Conservation (phyloP, 2,329 filamentous ascomycete species). For the Botrytis porri region DNA sequence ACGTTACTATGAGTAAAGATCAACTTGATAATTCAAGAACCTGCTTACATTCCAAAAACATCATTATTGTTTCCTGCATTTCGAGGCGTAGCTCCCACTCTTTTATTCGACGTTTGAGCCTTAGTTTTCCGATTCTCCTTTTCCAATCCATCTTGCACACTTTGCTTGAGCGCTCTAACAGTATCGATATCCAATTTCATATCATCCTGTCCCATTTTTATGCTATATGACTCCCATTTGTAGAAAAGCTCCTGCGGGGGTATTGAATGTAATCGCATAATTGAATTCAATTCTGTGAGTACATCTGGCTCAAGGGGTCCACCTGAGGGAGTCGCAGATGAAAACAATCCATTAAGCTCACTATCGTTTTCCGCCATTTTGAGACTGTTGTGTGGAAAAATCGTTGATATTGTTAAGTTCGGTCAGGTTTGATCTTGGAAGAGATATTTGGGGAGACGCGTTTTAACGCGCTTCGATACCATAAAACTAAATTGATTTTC, state of each 20-base stretch:
- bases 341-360: slow-evolving; percentile 35
- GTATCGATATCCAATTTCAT: slow-evolving; percentile 67
- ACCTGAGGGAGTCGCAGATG: slow-evolving; percentile 23
- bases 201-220: slow-evolving; percentile 86
- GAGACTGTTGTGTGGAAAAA: neutral
- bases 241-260: slow-evolving; percentile 85
- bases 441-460: slow-evolving; percentile 19
- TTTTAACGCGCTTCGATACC: slow-evolving; percentile 8
- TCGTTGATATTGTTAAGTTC: neutral
- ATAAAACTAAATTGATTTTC: slow-evolving; percentile 19
- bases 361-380: slow-evolving; percentile 29
- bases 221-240: slow-evolving; percentile 98
- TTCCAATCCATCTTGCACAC: slow-evolving; percentile 80
- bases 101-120: slow-evolving; percentile 62
- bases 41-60: slow-evolving; percentile 75
- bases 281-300: slow-evolving; percentile 76
- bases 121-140: slow-evolving; percentile 65
- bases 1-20: slow-evolving; percentile 28
- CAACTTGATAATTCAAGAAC: neutral
- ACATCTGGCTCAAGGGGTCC: slow-evolving; percentile 68
- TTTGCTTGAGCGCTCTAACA: slow-evolving; percentile 77
- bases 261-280: slow-evolving; percentile 79
- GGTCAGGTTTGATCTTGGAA: neutral
- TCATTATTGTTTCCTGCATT: slow-evolving; percentile 55
- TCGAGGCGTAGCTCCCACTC: slow-evolving; percentile 60